A percentile compares a stretch with the other conserved stretches of the same genome.
phyloP scores from a whole-genome alignment of 805 yeast genomes.

The Candida caryicola region DNA sequence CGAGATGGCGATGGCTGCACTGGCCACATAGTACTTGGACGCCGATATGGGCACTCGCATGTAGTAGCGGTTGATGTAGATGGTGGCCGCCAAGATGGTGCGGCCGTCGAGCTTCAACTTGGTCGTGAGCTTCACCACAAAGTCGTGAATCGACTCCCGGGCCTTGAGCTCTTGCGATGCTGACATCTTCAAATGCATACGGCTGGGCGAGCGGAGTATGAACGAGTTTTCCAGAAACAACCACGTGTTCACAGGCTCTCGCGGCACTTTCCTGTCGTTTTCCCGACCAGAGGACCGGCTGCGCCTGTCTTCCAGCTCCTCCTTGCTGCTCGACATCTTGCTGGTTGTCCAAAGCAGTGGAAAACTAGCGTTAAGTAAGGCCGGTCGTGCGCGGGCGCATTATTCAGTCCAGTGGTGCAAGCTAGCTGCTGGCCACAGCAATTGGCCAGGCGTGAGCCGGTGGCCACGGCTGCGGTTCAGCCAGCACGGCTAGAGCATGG shows the following conservation, averaged over 20 bases:
- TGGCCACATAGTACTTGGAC: conserved; percentile 43
- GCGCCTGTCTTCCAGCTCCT: neutral
- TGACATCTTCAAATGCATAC: conserved; percentile 28
- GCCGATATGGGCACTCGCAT: conserved; percentile 42
- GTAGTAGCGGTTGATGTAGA: conserved; percentile 38
- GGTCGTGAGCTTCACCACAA: conserved; percentile 35
- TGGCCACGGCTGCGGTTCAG: too few relatives aligned
- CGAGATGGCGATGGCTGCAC: conserved; percentile 43
- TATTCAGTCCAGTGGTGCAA: too few relatives aligned
- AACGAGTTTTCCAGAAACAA: conserved; percentile 35
- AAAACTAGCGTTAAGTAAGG: too few relatives aligned
- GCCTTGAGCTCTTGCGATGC: conserved; percentile 37
- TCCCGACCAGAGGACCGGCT: neutral
- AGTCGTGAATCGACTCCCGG: conserved; percentile 38
- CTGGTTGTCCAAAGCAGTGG: neutral
- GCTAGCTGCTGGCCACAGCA: too few relatives aligned
- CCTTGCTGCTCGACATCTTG: neutral
- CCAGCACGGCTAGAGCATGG: too few relatives aligned
- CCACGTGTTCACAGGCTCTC: conserved; percentile 28
- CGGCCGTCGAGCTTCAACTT: conserved; percentile 37
- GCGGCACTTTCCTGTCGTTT: neutral
- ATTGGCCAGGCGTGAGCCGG: too few relatives aligned
- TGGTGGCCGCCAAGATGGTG: conserved; percentile 42
- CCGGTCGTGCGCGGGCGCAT: too few relatives aligned
- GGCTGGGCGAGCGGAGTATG: conserved; percentile 29